These are phyloP conservation scores for Puccinia novopanici DNA, from an alignment of 1,284 basidiomycete species.

Conservation along the genomic window DNA sequence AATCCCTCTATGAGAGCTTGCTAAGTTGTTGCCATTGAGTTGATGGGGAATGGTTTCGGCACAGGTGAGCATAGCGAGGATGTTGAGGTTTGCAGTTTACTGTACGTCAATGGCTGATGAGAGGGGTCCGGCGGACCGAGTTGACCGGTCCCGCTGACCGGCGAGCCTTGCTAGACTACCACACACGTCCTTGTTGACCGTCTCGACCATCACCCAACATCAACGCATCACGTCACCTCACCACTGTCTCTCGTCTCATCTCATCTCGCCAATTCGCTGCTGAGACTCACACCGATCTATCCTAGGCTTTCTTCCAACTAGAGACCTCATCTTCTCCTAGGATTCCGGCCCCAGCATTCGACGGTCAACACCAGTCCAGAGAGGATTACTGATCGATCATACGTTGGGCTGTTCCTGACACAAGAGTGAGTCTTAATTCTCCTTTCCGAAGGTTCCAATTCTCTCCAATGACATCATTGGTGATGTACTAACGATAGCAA, in stretches of 20 bases:
- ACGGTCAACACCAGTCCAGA: slow-evolving; percentile 8
- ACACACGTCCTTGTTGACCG: slow-evolving; percentile 7
- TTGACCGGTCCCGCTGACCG: background rate
- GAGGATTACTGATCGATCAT: background rate
- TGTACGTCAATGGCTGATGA: background rate
- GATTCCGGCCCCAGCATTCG: background rate
- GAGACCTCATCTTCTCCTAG: background rate
- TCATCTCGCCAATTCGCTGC: too few species aligned
- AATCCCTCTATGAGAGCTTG: too few species aligned
- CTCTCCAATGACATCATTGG: background rate
- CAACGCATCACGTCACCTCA: background rate
- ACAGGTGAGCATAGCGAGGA: too few species aligned
- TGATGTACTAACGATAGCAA: background rate
- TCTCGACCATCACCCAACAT: background rate
- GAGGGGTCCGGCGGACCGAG: background rate
- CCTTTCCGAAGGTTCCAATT: background rate
- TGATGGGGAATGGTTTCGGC: too few species aligned
- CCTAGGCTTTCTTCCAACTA: background rate
- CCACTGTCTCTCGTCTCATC: background rate
- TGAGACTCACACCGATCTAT: too few species aligned
- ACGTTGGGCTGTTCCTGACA: background rate
- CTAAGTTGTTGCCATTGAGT: too few species aligned
- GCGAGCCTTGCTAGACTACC: background rate
- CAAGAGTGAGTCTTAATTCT: background rate
- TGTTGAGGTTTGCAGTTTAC: too few species aligned